Conservation (phyloP, 2,329 filamentous ascomycete species). For the Colletotrichum plurivorum region DNA sequence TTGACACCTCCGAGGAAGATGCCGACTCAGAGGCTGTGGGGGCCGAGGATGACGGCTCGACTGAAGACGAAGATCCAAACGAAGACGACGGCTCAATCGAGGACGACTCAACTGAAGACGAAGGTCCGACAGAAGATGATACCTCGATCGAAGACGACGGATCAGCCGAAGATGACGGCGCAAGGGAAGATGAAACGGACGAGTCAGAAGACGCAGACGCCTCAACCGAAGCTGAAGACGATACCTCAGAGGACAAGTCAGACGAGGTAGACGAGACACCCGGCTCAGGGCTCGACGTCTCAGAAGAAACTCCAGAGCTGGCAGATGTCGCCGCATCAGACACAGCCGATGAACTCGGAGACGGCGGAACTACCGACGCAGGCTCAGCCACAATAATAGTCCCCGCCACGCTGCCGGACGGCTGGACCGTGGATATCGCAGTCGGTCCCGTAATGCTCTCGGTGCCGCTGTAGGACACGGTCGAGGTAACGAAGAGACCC, state of each 20-base stretch:
- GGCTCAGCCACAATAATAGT: constrained; percentile 6
- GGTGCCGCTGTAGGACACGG: constrained; percentile 4
- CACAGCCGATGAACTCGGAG: too few relatives aligned
- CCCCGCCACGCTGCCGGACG: constrained; percentile 3
- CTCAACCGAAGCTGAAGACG: not conserved
- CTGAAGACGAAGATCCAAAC: not conserved
- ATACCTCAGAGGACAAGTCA: not conserved
- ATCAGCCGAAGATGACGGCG: not conserved
- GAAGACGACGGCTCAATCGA: not conserved
- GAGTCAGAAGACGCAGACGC: not conserved
- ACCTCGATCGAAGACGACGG: not conserved
- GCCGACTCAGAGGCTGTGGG: not conserved
- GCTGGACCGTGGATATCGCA: constrained; percentile 9
- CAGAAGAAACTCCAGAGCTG: not conserved
- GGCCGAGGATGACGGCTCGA: not conserved
- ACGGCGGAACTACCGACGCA: too few relatives aligned
- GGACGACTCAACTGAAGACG: not conserved
- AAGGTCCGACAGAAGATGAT: not conserved
- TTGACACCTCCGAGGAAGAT: not conserved
- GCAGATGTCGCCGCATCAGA: not conserved
- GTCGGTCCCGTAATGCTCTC: not conserved
- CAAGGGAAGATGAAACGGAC: not conserved
- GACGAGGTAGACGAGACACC: too few relatives aligned
- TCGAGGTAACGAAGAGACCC: constrained; percentile 4
- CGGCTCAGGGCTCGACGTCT: too few relatives aligned